Base-by-base conservation (phyloP, 2,329 filamentous ascomycete genomes). In the Exophiala bonariae region DNA sequence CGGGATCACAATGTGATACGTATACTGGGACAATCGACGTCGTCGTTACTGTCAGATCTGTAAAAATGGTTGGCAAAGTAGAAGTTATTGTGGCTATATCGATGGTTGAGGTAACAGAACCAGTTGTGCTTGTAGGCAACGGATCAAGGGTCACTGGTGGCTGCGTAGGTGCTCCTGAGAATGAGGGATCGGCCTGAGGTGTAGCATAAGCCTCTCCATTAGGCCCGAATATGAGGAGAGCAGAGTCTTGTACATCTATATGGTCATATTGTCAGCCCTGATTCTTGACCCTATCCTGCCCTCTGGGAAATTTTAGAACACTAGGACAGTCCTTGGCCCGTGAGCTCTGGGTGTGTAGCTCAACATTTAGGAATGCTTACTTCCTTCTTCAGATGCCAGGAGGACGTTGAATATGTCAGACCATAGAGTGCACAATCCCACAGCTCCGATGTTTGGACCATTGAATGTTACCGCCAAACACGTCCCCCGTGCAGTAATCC, bases 401-500 rank as follows among this genome's bases (percentile, higher is more conserved):
- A 41, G 16, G 9, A 48, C 31, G n/a, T 39, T 31, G 13, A 32
- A 18, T 10, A 56, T 47, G 14, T 50, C 50, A 19, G 44, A 47
- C 30, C 44, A 56, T 17, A 41, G 38, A 17, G 47, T 53, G 31
- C 50, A 56, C n/a, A 41, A 30, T 28, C 47, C 48, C 13, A 34
- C 26, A 3, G 44, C 41, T 3, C 38, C 44, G n/a, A 28, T 34
- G 28, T 37, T 44, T 10, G 50, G 41, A 17, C 41, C 41, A 33
- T 52, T 49, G 44, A 53, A 56, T 8, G 39, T 49, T 30, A 52
- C 42, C 3, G 39, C 53, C 10, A 51, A 22, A 40, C 53, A 56
- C 4, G 44, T 33, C 16, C 47, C 50, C 11, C 34, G 37, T 4
- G 41, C n/a, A 11, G 30, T 47, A n/a, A 32, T 45, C 4, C 30